A percentile compares a stretch with the other conserved stretches of the same genome.
Evolutionary conservation across 2,329 filamentous ascomycete genomes (phyloP).

Genomic region (Fusarium proliferatum): DNA sequence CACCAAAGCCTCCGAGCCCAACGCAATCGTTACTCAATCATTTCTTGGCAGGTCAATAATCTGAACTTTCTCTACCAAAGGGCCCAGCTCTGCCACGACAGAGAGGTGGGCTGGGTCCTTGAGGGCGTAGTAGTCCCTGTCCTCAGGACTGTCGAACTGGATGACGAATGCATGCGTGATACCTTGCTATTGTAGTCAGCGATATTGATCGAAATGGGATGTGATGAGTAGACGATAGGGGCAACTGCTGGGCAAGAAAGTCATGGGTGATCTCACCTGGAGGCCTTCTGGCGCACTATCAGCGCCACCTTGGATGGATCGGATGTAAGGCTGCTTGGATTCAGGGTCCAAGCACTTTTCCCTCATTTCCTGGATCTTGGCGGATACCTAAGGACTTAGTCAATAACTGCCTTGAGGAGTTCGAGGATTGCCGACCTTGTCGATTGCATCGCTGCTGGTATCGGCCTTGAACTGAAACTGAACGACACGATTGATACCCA

Average conservation of each 20-base stretch:
- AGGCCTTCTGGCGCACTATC: not conserved
- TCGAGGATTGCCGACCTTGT: not conserved
- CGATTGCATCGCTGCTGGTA: not conserved
- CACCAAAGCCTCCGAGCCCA: too few species aligned
- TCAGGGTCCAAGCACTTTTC: not conserved
- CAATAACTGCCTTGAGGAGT: fast-evolving
- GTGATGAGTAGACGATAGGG: too few species aligned
- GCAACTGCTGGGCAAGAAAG: too few species aligned
- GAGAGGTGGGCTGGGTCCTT: constrained; percentile 71
- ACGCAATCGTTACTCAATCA: not conserved
- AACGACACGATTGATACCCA: not conserved
- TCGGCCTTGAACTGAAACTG: not conserved
- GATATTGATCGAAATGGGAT: fast-evolving
- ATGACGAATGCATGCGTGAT: constrained; percentile 2
- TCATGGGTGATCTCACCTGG: not conserved
- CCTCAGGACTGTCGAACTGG: constrained; percentile 71
- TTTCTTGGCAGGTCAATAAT: constrained; percentile 65
- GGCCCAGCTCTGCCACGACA: constrained; percentile 63
- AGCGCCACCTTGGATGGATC: not conserved
- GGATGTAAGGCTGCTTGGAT: not conserved
- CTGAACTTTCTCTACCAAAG: constrained; percentile 61
- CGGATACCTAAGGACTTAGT: not conserved
- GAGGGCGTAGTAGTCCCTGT: constrained; percentile 75
- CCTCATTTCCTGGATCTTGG: not conserved
- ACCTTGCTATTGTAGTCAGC: not conserved